A percentile compares a stretch with the other conserved stretches of the same genome.
Conservation (phyloP, 495 filamentous ascomycete genomes). For the Penicillium paxilli region DNA sequence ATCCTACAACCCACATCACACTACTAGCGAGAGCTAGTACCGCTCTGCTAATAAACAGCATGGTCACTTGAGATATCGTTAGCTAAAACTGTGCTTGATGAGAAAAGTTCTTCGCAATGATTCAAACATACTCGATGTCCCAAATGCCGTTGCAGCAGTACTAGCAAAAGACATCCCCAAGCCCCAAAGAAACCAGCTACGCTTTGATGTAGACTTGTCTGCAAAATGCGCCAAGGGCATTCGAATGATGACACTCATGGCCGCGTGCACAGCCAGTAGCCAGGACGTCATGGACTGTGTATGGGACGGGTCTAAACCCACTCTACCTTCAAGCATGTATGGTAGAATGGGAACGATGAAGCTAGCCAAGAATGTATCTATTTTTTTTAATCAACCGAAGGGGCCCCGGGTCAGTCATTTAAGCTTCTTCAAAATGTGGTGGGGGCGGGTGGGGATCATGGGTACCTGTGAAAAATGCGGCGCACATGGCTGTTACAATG, state of each 20-base stretch:
- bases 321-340: conserved; percentile 21
- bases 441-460: no score
- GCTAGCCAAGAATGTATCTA: no score
- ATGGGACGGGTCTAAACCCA: conserved; percentile 17
- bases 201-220: conserved; percentile 4
- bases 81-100: no score
- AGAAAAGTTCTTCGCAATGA: not conserved
- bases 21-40: conserved; percentile 17
- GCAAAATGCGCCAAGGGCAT: conserved; percentile 12
- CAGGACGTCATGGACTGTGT: conserved; percentile 19
- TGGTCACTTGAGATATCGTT: not conserved
- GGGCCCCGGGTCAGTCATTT: no score
- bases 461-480: conserved; percentile 1
- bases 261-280: conserved; percentile 16
- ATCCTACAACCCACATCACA: conserved; percentile 20
- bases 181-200: not conserved
- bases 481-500: not conserved
- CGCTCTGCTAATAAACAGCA: conserved; percentile 9
- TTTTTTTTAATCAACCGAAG: no score
- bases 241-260: conserved; percentile 12
- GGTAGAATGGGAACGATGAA: conserved; percentile 29
- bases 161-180: not conserved
- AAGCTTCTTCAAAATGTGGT: no score
- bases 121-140: not conserved
- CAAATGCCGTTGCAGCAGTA: not conserved